These are phyloP conservation scores for Alternaria infectoria DNA, from an alignment of 2,329 filamentous ascomycete species.

Conservation along the genomic window DNA sequence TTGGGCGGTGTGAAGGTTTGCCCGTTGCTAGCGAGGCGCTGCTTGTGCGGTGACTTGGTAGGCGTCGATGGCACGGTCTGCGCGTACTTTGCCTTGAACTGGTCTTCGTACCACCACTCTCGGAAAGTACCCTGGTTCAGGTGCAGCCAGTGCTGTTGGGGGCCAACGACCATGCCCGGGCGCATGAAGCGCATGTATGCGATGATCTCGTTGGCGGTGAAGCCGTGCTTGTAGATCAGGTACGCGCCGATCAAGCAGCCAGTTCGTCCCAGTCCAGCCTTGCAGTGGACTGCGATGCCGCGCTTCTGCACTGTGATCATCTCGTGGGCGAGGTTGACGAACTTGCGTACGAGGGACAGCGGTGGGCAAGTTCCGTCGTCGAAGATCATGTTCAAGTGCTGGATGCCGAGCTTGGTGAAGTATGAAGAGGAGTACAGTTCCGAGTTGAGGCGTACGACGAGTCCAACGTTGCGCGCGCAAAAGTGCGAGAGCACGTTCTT, in stretches of 20 bases:
- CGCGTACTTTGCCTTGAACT: constrained; percentile 81
- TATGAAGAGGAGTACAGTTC: constrained; percentile 96
- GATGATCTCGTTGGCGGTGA: constrained; percentile 96
- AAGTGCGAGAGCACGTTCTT: constrained; percentile 96
- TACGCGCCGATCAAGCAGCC: constrained; percentile 97
- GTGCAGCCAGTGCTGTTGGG: constrained; percentile 98
- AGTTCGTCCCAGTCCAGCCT: constrained; percentile 92
- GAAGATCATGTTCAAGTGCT: constrained; percentile 99
- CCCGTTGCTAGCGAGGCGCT: constrained; percentile 64
- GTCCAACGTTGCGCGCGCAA: constrained; percentile 81
- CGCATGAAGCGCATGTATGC: constrained; percentile 99
- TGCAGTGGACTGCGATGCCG: constrained; percentile 97
- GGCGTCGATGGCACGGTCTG: constrained; percentile 63
- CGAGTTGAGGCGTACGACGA: constrained; percentile 95
- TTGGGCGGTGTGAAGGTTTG: constrained; percentile 86
- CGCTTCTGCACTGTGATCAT: constrained; percentile 91
- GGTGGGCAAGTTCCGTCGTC: constrained; percentile 96
- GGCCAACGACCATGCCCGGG: constrained; percentile 97
- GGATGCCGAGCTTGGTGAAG: constrained; percentile 93
- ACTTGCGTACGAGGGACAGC: constrained; percentile 86
- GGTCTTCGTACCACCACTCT: constrained; percentile 92
- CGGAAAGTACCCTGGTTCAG: constrained; percentile 95
- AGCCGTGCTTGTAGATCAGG: constrained; percentile 94
- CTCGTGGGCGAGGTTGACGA: constrained; percentile 92
- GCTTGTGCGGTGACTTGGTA: constrained; percentile 59